Conservation (phyloP, 768 basidiomycete genomes). For the Boletus sp. region DNA sequence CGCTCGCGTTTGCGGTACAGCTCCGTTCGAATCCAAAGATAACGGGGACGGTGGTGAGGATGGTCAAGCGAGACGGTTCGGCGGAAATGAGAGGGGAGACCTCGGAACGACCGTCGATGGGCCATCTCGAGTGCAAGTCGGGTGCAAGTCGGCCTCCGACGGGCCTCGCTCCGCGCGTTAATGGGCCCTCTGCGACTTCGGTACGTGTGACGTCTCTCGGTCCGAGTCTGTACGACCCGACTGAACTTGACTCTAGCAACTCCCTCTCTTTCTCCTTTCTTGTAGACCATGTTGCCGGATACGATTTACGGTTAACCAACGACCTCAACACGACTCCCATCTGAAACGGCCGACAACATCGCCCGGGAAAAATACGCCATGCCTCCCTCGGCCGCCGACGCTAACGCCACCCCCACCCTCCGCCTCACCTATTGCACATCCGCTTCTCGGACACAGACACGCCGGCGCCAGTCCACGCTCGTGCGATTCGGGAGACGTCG, state of each 20-base stretch:
- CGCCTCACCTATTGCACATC: slow-evolving; percentile 51
- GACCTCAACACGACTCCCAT: slow-evolving; percentile 67
- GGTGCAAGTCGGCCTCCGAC: too few species aligned
- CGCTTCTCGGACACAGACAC: slow-evolving; percentile 58
- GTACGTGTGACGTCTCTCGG: slow-evolving; percentile 6
- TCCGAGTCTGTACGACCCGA: not conserved
- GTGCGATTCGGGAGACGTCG: slow-evolving; percentile 21
- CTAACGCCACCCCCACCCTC: slow-evolving; percentile 10
- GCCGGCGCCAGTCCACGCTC: slow-evolving; percentile 47
- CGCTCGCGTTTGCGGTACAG: slow-evolving; percentile 82
- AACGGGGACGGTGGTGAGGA: slow-evolving; percentile 71
- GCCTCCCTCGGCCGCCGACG: slow-evolving; percentile 3
- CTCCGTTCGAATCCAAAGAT: slow-evolving; percentile 68
- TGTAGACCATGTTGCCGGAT: slow-evolving; percentile 51
- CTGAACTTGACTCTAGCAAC: too few species aligned
- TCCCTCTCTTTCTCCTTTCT: not conserved
- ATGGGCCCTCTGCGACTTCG: not conserved
- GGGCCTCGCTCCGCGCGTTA: not conserved
- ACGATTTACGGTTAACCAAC: slow-evolving; percentile 66
- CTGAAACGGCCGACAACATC: slow-evolving; percentile 82
- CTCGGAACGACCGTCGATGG: not conserved
- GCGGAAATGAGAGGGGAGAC: slow-evolving; percentile 1
- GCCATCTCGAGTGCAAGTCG: too few species aligned
- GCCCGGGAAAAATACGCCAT: slow-evolving; percentile 64
- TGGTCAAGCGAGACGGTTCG: slow-evolving; percentile 49